phyloP scores from a whole-genome alignment of 805 yeast species.

The Cyberlindnera galapagoensis region DNA sequence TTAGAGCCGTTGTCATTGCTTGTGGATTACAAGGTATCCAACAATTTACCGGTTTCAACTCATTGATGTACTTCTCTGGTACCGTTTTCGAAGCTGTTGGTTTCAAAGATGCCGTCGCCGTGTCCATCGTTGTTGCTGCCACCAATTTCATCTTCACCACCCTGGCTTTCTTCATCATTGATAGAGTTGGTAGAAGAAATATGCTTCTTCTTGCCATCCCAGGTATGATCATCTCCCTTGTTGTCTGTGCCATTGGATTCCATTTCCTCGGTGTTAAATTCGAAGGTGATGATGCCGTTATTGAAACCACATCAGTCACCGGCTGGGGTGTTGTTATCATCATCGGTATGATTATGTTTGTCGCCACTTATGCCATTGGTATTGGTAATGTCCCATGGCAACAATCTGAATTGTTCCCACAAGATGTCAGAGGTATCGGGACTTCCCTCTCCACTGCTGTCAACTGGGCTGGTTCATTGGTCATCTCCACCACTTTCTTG shows the following conservation, averaged over 20 bases:
- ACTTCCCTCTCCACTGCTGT: constrained; percentile 86
- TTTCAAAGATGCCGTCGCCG: constrained; percentile 85
- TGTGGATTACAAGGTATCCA: constrained; percentile 95
- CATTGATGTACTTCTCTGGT: constrained; percentile 90
- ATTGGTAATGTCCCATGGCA: constrained; percentile 99
- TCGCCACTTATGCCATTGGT: constrained; percentile 89
- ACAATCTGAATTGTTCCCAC: constrained; percentile 92
- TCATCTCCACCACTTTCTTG: constrained; percentile 85
- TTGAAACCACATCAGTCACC: constrained; percentile 33
- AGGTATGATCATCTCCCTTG: constrained; percentile 71
- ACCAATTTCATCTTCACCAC: constrained; percentile 88
- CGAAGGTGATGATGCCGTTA: constrained; percentile 35
- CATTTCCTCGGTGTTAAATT: constrained; percentile 70
- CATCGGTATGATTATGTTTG: constrained; percentile 77
- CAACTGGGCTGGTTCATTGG: constrained; percentile 93
- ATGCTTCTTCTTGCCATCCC: constrained; percentile 79
- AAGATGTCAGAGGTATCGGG: constrained; percentile 88
- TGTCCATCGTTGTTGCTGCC: constrained; percentile 87
- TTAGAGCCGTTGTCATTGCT: constrained; percentile 82
- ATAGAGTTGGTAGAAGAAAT: constrained; percentile 79
- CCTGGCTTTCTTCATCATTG: constrained; percentile 82
- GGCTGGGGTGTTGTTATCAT: constrained; percentile 89
- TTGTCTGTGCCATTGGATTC: constrained; percentile 85
- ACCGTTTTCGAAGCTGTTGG: constrained; percentile 92
- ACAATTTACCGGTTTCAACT: constrained; percentile 95